Evolutionary conservation across 176 grass and related monocot genomes (phyloP), one percentile per base, ranked within the genome.

Genomic region (Canna indica): DNA sequence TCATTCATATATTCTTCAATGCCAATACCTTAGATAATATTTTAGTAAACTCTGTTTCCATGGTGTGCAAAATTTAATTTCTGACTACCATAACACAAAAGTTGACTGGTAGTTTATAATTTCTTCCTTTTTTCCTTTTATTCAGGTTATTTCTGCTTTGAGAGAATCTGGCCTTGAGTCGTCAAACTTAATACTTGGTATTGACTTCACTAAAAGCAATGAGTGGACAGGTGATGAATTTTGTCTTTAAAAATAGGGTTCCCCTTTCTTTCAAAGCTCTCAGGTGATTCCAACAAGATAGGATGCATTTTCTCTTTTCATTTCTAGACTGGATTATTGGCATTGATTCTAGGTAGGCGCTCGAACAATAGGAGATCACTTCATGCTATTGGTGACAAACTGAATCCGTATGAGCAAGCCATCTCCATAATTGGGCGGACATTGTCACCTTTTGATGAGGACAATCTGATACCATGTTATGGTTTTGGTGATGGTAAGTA

Each of bases 131-230:
- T 54, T 50, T 27, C 79, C 0, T 0, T 69, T 69, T 63, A 61
- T 50, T 27, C 79, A 96, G 93, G 88, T 97, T 48, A 81, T 80
- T 81, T 36, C 79, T 83, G 85, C 88, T 64, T 73, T 97, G 71
- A 90, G 88, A 75, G 88, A 97, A 78, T 81, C 93, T 77, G 93
- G 93, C 60, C 93, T 97, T 31, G 88, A 90, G 73, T 97, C 93
- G 24, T 92, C 93, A 63, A 97, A 97, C 80, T 79, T 97, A 25
- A 83, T 97, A 74, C 84, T 97, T 59, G 93, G 83, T 47, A 85
- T 97, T 62, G 93, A 97, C 80, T 97, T 97, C 69, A 97, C 93
- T 7, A 97, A 97, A 83, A 97, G 93, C 68, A 97, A 97, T 69
- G 93, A 97, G 68, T 92, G 93, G 93, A 92, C 93, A 87, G 93